phyloP scores from a whole-genome alignment of 208 protist genomes.

The Crithidia thermophila region DNA sequence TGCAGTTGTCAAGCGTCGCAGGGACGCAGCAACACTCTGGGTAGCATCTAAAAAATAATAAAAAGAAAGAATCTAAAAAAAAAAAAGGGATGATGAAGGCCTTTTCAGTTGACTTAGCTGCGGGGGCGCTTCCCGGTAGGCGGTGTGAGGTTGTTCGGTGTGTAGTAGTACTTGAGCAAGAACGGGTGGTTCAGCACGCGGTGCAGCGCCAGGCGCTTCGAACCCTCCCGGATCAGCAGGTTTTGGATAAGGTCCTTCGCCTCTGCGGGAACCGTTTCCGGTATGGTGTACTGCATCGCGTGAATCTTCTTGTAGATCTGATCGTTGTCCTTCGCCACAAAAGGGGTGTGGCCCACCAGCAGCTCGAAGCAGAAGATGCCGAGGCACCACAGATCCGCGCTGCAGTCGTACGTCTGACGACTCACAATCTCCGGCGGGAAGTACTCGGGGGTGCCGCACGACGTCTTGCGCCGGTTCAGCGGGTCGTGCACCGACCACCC shows the following conservation, averaged over 20 bases:
- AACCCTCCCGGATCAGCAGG: conserved; percentile 73
- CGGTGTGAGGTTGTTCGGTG: conserved; percentile 77
- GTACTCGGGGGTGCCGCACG: conserved; percentile 99
- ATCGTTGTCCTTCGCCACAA: conserved; percentile 87
- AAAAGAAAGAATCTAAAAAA: conserved; percentile 1
- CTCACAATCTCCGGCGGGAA: conserved; percentile 99
- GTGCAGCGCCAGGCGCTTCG: conserved; percentile 78
- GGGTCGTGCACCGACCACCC: conserved; percentile 99
- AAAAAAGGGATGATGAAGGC: background rate
- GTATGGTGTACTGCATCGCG: conserved; percentile 89
- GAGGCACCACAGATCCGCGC: conserved; percentile 96
- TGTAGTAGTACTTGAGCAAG: conserved; percentile 92
- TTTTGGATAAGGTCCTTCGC: conserved; percentile 90
- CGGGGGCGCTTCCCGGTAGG: conserved; percentile 77
- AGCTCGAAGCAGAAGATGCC: conserved; percentile 98
- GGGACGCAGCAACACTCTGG: no score
- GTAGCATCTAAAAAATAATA: background rate
- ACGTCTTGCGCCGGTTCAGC: conserved; percentile 90
- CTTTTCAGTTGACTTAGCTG: conserved; percentile 12
- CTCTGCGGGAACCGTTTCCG: conserved; percentile 76
- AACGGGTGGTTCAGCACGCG: conserved; percentile 87
- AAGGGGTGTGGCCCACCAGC: conserved; percentile 95
- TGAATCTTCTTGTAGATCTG: conserved; percentile 94
- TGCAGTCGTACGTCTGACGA: conserved; percentile 85
- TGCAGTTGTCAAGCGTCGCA: background rate